phyloP scores from a whole-genome alignment of 148 eudicot genomes.

The Rhododendron ovatum region DNA sequence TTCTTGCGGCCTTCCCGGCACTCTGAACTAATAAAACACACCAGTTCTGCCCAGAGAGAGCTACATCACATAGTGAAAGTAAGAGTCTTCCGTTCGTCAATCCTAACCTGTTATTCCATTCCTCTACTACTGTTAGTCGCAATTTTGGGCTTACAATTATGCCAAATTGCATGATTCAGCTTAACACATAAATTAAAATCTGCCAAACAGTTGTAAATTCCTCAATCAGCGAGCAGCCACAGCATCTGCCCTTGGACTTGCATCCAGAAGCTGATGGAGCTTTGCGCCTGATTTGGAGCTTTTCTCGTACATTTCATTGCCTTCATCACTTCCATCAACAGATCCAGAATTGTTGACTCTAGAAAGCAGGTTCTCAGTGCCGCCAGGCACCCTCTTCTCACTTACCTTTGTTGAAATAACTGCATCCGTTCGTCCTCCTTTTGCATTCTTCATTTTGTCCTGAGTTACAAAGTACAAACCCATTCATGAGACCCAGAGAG shows the following conservation, averaged over 20 bases:
- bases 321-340: constrained; percentile 26
- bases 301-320: constrained; percentile 24
- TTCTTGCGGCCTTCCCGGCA: constrained; percentile 17
- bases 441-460: constrained; percentile 52
- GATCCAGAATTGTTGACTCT: constrained; percentile 66
- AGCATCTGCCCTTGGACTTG: constrained; percentile 67
- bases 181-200: constrained; percentile 9
- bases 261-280: constrained; percentile 72
- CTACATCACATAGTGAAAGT: constrained; percentile 19
- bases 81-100: constrained; percentile 6
- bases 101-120: constrained; percentile 16
- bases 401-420: constrained; percentile 18
- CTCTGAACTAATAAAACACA: constrained; percentile 47
- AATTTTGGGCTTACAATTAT: constrained; percentile 53
- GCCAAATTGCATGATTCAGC: constrained; percentile 47
- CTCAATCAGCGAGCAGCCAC: constrained; percentile 72
- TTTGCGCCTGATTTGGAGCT: constrained; percentile 58
- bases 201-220: background rate
- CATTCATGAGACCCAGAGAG: background rate
- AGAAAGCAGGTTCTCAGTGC: constrained; percentile 79
- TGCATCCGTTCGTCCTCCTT: constrained; percentile 29
- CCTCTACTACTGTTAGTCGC: constrained; percentile 45
- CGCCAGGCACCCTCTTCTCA: constrained; percentile 28
- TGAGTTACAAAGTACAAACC: constrained; percentile 15
- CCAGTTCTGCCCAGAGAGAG: constrained; percentile 48